A percentile compares a stretch with the other conserved stretches of the same genome.
phyloP scores from a whole-genome alignment of 192 early-diverging fungal genomes.

The Podochytrium sp. region DNA sequence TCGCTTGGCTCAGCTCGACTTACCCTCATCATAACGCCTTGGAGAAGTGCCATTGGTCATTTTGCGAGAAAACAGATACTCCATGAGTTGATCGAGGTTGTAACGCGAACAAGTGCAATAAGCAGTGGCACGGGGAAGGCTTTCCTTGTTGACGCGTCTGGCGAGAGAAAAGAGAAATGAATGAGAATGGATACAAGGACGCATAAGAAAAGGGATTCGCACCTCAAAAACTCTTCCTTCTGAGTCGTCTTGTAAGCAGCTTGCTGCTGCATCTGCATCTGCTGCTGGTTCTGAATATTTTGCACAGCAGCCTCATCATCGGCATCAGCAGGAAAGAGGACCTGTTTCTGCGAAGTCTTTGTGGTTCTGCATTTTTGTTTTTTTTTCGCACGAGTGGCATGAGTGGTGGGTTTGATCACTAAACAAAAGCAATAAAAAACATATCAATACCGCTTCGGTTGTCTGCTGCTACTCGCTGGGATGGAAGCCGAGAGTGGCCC shows the following conservation, averaged over 20 bases:
- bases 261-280: conserved; percentile 6
- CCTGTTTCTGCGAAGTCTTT: conserved; percentile 86
- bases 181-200: background rate
- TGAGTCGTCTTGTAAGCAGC: conserved; percentile 24
- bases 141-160: conserved; percentile 42
- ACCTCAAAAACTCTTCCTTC: conserved; percentile 33
- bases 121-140: conserved; percentile 79
- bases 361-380: conserved; percentile 79
- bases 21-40: conserved; percentile 75
- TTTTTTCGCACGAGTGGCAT: conserved; percentile 37
- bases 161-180: background rate
- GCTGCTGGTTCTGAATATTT: background rate
- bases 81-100: conserved; percentile 75
- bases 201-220: background rate
- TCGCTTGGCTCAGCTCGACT: background rate
- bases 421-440: background rate
- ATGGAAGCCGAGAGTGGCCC: background rate
- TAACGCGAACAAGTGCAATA: conserved; percentile 86
- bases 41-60: conserved; percentile 66
- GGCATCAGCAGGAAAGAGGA: conserved; percentile 72
- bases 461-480: background rate
- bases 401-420: background rate
- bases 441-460: conserved; percentile 15
- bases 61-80: conserved; percentile 73
- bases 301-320: conserved; percentile 46